Evolutionary conservation across 768 basidiomycete species (phyloP), one percentile per base, ranked within the genome.

Genomic region (Sistotremastrum suecicum): DNA sequence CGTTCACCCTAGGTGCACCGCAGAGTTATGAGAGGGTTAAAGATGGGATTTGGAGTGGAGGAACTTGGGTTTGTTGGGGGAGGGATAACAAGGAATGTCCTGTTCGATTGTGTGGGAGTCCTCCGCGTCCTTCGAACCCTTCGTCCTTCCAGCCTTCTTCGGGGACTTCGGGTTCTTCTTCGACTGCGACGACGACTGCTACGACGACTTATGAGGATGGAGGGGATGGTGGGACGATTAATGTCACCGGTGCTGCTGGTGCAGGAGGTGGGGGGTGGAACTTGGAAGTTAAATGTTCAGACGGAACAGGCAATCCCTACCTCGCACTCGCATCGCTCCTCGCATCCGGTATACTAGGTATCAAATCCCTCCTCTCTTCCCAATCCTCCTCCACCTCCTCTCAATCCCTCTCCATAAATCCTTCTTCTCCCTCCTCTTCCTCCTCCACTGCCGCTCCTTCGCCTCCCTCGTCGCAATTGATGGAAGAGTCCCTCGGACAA

Each of bases 41-140:
- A 3, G 83, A 86, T 51, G 78, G 79, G 3, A 68, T 74, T 10
- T 82, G 79, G 78, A 68, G 75, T 0, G 80, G 83, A 28, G 83
- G 83, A 6, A 84, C 81, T 1, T 82, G 74, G 55, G 69, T 75
- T 41, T 66, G 60, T 49, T 85, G 78, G 76, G 83, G 83, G 0
- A 68, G 68, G 8, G 78, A 83, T 39, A 81, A 82, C 59, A 72
- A 76, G 43, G 82, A 85, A 56, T 65, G 68, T 0, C 74, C 79
- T 1, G 56, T 85, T 1, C 77, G 83, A 3, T 61, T 83, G 12
- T 67, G 68, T 49, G 78, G 76, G 41, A 20, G 20, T 20, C 20
- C 20, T 20, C 20, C 20, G 20, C 20, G 20, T 20, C 61, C 65
- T 1, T 53, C 63, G 9, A 66, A 72, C 1, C 70, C 68, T 0